Base-by-base conservation (phyloP, 2,329 filamentous ascomycete genomes). In the Ophiocordyceps unilateralis region DNA sequence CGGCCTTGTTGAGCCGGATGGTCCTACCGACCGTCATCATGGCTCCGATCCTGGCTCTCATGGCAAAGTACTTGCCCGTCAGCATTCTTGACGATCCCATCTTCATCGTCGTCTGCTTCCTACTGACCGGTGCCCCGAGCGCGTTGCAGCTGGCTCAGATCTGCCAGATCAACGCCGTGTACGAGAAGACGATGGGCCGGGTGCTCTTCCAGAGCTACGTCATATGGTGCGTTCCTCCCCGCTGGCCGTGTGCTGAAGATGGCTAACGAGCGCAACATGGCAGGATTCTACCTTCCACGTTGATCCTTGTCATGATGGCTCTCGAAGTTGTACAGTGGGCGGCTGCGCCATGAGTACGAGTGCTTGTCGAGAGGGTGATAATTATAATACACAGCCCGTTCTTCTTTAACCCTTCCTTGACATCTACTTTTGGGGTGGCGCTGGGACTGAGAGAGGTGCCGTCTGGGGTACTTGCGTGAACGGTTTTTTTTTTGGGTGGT, bases 21-120 rank as follows among this genome's bases (percentile, higher is more conserved):
- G 60, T 96, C 7, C 69, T 98, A 5, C 91, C 91, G 1, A 94
- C 85, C 0, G 55, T 93, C 36, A 74, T 95, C 59, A 96, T 96
- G 85, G 84, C 87, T 0, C 91, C 91, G 2, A 67, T 96, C 39
- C 66, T 98, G 30, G 89, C 89, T 0, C 49, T 96, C 15, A 73
- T 82, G 39, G 91, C 91, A 46, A 96, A 95, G 58, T 95, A 81
- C 55, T 75, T 94, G 22, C 86, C 86, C 3, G 74, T 98, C 55
- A 93, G 84, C 67, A 96, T 98, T 52, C 69, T 98, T 28, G 91
- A 93, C 58, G 91, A 98, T 57, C 91, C 91, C 10, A 98, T 98
- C 54, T 98, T 98, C 61, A 80, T 98, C 51, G 85, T 98, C 51
- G 91, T 98, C 30, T 95, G 88, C 64, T 98, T 96, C 72, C 69